Conservation (phyloP, 495 filamentous ascomycete genomes). For the Trypethelium eluteriae region DNA sequence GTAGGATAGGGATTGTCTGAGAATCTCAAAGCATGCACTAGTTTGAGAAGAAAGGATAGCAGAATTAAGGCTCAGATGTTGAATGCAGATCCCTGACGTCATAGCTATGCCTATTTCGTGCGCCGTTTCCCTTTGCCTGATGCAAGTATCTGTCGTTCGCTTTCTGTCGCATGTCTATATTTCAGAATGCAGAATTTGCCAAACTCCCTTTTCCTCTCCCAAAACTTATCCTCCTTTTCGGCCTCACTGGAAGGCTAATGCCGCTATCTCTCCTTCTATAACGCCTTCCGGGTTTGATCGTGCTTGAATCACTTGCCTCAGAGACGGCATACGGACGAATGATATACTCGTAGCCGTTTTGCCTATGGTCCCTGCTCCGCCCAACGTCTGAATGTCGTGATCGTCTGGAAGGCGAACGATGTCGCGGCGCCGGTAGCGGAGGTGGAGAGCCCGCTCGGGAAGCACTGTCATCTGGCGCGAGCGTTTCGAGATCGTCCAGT, state of each 20-base stretch:
- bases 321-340: not conserved
- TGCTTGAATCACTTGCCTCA: not conserved
- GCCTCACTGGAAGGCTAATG: not conserved
- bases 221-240: not conserved
- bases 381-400: not conserved
- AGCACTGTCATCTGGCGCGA: not conserved
- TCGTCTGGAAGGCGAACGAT: not conserved
- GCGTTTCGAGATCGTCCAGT: constrained; percentile 6
- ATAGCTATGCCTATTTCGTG: not conserved
- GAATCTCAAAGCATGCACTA: not conserved
- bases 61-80: not conserved
- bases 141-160: not conserved
- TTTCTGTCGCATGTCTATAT: not conserved
- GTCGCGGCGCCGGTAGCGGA: not conserved
- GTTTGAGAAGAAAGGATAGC: not conserved
- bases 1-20: not conserved
- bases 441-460: not conserved
- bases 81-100: constrained; percentile 5
- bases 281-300: not conserved
- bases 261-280: constrained; percentile 6
- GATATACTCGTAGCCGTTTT: constrained; percentile 4
- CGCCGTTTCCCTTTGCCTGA: not conserved
- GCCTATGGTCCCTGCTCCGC: not conserved
- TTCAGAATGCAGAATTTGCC: not conserved
- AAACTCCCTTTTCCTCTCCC: not conserved